These are phyloP conservation scores for Chaetomium cochliodes DNA, from an alignment of 495 filamentous ascomycete species.

Conservation along the genomic window DNA sequence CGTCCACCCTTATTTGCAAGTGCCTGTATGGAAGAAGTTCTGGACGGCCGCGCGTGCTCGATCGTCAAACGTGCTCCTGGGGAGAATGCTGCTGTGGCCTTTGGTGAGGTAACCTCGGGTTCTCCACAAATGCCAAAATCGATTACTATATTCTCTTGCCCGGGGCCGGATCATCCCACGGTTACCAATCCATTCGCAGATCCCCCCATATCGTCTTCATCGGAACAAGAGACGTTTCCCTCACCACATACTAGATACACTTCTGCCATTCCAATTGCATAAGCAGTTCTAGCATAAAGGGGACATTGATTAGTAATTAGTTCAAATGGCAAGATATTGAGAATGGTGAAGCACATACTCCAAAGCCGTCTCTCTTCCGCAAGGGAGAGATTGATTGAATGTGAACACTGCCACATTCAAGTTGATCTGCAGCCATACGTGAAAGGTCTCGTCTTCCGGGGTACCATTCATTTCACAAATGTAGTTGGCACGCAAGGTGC, in stretches of 20 bases:
- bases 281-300: background rate
- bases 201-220: background rate
- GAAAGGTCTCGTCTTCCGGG: constrained; percentile 1
- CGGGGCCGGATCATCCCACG: no score
- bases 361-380: background rate
- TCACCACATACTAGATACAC: background rate
- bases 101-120: no score
- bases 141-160: no score
- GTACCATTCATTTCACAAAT: constrained; percentile 22
- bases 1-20: no score
- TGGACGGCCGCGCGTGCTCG: no score
- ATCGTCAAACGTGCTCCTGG: no score
- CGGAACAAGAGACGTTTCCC: background rate
- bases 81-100: no score
- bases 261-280: background rate
- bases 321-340: no score
- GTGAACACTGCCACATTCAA: constrained; percentile 14
- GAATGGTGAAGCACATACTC: background rate
- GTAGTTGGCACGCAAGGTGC: constrained; percentile 20
- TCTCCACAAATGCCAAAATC: no score
- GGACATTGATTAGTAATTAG: background rate
- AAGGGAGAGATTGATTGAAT: constrained; percentile 10
- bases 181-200: background rate
- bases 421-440: constrained; percentile 22
- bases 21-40: no score